Percentiles rank a stretch among this genome's conserved stretches.
Conservation (phyloP, 768 basidiomycete species). For the Podaxis sp. region DNA sequence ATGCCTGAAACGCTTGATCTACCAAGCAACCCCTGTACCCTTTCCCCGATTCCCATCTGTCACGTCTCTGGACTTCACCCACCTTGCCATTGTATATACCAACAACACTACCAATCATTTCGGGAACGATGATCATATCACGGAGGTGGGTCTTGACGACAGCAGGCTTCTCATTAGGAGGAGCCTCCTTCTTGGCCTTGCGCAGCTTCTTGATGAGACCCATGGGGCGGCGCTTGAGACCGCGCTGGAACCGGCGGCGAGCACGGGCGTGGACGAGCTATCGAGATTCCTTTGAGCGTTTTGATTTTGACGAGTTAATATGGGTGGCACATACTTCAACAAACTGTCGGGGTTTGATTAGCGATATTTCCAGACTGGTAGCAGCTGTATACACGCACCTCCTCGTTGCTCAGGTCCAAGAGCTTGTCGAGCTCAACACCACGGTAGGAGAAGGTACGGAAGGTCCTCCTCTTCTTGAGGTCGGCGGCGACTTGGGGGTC, state of each 20-base stretch:
- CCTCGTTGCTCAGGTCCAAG: slow-evolving; percentile 93
- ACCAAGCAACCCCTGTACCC: background rate
- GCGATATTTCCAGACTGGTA: background rate
- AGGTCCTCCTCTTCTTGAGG: slow-evolving; percentile 97
- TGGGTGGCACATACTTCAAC: slow-evolving; percentile 57
- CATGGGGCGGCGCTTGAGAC: slow-evolving; percentile 97
- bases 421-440: slow-evolving; percentile 98
- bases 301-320: background rate
- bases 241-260: slow-evolving; percentile 97
- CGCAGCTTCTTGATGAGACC: slow-evolving; percentile 99
- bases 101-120: slow-evolving; percentile 98
- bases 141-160: slow-evolving; percentile 99
- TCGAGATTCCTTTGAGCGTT: background rate
- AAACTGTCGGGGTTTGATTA: slow-evolving; percentile 41
- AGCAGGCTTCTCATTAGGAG: slow-evolving; percentile 96
- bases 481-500: slow-evolving; percentile 93
- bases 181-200: slow-evolving; percentile 99
- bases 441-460: slow-evolving; percentile 98
- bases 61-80: slow-evolving; percentile 15
- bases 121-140: slow-evolving; percentile 99
- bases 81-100: slow-evolving; percentile 99
- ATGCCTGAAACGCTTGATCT: background rate
- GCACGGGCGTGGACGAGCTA: slow-evolving; percentile 98
- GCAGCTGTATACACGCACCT: slow-evolving; percentile 49
- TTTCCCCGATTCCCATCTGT: background rate